These are phyloP conservation scores for Collybiopsis confluens DNA, from an alignment of 768 basidiomycete genomes.

Conservation along the genomic window DNA sequence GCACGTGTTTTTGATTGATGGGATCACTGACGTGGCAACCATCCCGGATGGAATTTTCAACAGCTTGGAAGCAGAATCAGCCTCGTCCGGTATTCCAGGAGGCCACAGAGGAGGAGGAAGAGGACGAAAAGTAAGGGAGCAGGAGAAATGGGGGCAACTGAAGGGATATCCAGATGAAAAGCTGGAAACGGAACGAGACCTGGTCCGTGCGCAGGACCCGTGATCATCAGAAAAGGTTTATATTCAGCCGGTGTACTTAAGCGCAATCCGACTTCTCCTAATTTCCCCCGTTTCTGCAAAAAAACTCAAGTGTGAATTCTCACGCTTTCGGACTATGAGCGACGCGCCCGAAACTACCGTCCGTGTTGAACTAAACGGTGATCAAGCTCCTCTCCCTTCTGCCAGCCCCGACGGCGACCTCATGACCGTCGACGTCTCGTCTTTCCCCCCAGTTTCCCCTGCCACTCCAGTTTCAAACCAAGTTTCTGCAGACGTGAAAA, in stretches of 20 bases:
- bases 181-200: constrained; percentile 12
- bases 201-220: constrained; percentile 64
- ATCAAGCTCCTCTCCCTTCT: constrained; percentile 15
- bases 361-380: constrained; percentile 13
- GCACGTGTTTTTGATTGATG: constrained; percentile 32
- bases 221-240: constrained; percentile 1
- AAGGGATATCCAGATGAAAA: constrained; percentile 12
- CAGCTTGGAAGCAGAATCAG: constrained; percentile 86
- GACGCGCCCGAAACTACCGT: constrained; percentile 34
- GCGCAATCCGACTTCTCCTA: constrained; percentile 64
- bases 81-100: constrained; percentile 82
- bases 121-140: constrained; percentile 36
- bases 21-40: constrained; percentile 61
- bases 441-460: constrained; percentile 41
- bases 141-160: constrained; percentile 10
- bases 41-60: constrained; percentile 42
- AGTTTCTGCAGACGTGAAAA: constrained; percentile 52
- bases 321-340: constrained; percentile 66
- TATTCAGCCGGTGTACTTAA: constrained; percentile 67
- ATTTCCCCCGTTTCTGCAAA: constrained; percentile 60
- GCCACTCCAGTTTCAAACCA: constrained; percentile 55
- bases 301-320: constrained; percentile 60
- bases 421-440: constrained; percentile 27
- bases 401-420: constrained; percentile 33
- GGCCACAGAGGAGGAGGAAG: constrained; percentile 55